Percentiles rank a stretch among this genome's conserved stretches.
phyloP scores from a whole-genome alignment of 495 filamentous ascomycete genomes.

The Aspergillus steynii region DNA sequence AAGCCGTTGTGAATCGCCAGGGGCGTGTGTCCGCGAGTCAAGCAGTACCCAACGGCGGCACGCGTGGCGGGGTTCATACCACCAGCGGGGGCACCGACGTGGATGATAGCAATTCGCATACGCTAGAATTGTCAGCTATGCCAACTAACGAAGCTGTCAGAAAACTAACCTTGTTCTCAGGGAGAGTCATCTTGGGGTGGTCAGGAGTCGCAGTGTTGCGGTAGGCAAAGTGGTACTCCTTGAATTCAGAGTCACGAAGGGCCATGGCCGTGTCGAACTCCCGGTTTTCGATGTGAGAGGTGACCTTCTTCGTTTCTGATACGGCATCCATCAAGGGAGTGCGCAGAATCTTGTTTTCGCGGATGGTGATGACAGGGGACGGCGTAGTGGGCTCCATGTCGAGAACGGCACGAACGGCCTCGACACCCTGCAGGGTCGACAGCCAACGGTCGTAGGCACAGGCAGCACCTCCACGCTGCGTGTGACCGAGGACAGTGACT shows the following conservation, averaged over 20 bases:
- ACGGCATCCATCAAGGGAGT: conserved; percentile 90
- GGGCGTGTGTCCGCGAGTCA: conserved; percentile 89
- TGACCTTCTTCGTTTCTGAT: conserved; percentile 76
- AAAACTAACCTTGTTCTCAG: conserved; percentile 64
- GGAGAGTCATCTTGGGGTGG: conserved; percentile 61
- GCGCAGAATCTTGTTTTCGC: conserved; percentile 95
- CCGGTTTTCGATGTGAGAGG: conserved; percentile 73
- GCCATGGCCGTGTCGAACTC: conserved; percentile 85
- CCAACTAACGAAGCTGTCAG: neutral
- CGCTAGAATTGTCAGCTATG: conserved; percentile 48
- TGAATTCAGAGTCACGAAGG: conserved; percentile 89
- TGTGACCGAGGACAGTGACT: conserved; percentile 93
- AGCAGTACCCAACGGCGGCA: conserved; percentile 92
- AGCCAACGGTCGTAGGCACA: conserved; percentile 95
- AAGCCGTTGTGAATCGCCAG: conserved; percentile 97
- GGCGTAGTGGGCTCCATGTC: conserved; percentile 85
- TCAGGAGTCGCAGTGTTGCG: conserved; percentile 80
- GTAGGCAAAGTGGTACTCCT: conserved; percentile 87
- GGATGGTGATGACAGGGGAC: conserved; percentile 93
- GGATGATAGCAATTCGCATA: conserved; percentile 93
- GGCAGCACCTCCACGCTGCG: conserved; percentile 88
- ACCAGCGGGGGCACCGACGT: conserved; percentile 96
- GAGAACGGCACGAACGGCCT: conserved; percentile 95
- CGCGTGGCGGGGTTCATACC: conserved; percentile 98
- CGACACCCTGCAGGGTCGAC: conserved; percentile 89